phyloP scores from a whole-genome alignment of 441 rosid genomes.

The Euphorbia celastroides region DNA sequence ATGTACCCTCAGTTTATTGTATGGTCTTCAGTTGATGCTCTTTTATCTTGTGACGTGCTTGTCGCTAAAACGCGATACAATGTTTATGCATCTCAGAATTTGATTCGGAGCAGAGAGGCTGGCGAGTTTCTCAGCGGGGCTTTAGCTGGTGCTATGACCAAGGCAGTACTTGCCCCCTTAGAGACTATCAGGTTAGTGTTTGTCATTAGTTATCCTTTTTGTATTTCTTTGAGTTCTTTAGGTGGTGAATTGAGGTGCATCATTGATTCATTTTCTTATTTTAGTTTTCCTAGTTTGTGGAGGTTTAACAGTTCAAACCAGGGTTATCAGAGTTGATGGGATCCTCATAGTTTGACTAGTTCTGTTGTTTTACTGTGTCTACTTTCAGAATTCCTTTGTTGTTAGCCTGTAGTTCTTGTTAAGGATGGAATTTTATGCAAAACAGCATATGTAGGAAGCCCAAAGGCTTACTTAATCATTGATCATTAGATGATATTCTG shows the following conservation, averaged over 20 bases:
- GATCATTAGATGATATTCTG: background rate
- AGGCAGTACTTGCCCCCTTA: slow-evolving; percentile 95
- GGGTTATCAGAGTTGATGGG: background rate
- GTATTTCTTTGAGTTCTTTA: background rate
- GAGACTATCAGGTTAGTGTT: slow-evolving; percentile 80
- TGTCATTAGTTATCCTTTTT: background rate
- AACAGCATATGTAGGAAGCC: background rate
- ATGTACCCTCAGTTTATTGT: too few species aligned
- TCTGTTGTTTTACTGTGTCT: too few species aligned
- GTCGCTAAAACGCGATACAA: slow-evolving; percentile 6
- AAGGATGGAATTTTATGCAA: background rate
- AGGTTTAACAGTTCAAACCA: background rate
- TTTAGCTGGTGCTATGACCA: slow-evolving; percentile 94
- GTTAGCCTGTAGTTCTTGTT: background rate
- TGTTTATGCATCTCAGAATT: slow-evolving; percentile 41
- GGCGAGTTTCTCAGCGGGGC: slow-evolving; percentile 96
- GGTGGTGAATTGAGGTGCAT: background rate
- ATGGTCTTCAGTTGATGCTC: too few species aligned
- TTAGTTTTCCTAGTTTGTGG: background rate
- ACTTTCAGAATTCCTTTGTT: too few species aligned
- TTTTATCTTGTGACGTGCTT: background rate
- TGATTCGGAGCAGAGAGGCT: slow-evolving; percentile 64
- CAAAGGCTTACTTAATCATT: background rate
- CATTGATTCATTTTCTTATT: background rate
- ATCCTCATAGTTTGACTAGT: background rate